Base-by-base conservation (phyloP, 164 flowering plant genomes). In the Warburgia ugandensis region DNA sequence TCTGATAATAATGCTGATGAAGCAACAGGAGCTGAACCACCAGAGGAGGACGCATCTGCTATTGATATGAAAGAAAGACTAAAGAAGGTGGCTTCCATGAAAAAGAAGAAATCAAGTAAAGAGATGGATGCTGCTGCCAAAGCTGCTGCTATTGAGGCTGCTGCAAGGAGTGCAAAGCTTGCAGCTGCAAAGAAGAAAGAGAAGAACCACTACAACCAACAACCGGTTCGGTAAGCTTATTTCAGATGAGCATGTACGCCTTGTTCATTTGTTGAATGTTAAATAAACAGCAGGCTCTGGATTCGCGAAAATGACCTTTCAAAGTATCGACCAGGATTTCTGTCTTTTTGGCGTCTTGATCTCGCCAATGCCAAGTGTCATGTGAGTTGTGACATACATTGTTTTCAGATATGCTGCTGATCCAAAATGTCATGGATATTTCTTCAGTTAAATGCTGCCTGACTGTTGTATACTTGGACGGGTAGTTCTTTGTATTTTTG, bases 151-250 rank as follows among this genome's bases (percentile, higher is more conserved):
- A 45, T 59, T 23, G 96, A 83, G 65, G 91, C 88, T 30, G 83
- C 91, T 29, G 79, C 85, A n/a, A 80, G 95, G 71, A 74, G 65
- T 56, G 87, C 92, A 36, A 83, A 52, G 62, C 83, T 91, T 41
- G 97, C 95, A 31, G 99, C 99, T 19, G 94, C 97, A 36, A 94
- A 94, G 84, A 94, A 94, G 68, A 94, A 86, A 61, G 91, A 86
- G 68, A 86, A 83, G 70, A 77, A 71, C 54, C 95, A 86, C 51
- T 86, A 83, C 70, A 86, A 83, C 70, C 76, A 64, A 74, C 84
- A 81, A 62, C 84, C 84, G 0, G 64, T 70, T 36, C 63, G 83
- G 72, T 78, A 71, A 74, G 32, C 5, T 32, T 29, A 22, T 43
- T 11, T 33, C 26, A 21, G 23, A 11, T 11, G 23, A 51, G 45